Conservation (phyloP, 352 stramenopile genomes). For the Albugo candida region DNA sequence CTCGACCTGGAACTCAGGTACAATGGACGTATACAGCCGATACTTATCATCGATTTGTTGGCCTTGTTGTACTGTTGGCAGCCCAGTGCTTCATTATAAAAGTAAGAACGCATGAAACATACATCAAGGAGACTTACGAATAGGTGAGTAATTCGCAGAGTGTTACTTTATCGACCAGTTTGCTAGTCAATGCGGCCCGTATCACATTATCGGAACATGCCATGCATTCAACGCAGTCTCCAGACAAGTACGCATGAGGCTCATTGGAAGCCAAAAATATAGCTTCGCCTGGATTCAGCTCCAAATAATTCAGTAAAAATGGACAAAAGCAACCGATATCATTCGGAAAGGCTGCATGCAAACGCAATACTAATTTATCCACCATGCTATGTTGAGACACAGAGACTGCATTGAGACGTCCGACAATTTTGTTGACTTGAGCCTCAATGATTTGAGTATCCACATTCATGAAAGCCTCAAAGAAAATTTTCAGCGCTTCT, state of each 20-base stretch:
- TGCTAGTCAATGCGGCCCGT: conserved; percentile 94
- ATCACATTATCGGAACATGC: conserved; percentile 98
- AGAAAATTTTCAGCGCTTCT: conserved; percentile 37
- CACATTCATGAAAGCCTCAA: conserved; percentile 63
- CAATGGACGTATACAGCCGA: no score
- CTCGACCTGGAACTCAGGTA: no score
- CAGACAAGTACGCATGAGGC: conserved; percentile 97
- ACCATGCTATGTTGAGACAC: conserved; percentile 9
- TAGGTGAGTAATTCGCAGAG: conserved; percentile 97
- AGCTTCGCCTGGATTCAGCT: conserved; percentile 86
- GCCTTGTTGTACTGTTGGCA: no score
- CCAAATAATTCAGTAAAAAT: conserved; percentile 96
- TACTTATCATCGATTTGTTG: no score
- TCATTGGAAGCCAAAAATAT: conserved; percentile 98
- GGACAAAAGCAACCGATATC: conserved; percentile 96
- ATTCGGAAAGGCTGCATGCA: conserved; percentile 88
- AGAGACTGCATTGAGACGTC: conserved; percentile 31
- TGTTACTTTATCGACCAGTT: conserved; percentile 97
- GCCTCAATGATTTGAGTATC: conserved; percentile 32
- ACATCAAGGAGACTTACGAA: conserved; percentile 8
- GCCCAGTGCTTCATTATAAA: no score
- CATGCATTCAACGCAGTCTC: conserved; percentile 97
- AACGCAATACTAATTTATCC: conserved; percentile 76
- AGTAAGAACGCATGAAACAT: no score
- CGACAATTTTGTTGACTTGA: conserved; percentile 66